These are phyloP conservation scores for Fistulifera pelliculosa DNA, from an alignment of 108 stramenopile species.

Conservation along the genomic window DNA sequence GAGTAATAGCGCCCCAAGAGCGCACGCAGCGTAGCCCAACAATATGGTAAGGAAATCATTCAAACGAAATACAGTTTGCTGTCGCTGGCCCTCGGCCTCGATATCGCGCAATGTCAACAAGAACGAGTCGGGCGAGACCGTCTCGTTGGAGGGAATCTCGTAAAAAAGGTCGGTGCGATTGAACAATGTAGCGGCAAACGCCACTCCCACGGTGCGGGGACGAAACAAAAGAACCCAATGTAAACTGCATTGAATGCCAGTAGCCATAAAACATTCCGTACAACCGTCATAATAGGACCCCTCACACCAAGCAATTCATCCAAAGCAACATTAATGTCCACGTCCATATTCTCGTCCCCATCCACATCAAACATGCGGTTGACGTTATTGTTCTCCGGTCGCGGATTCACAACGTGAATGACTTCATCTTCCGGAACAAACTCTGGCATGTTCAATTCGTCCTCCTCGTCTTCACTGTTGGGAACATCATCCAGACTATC, in stretches of 20 bases:
- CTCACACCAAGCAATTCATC: slow-evolving; percentile 91
- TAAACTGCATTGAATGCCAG: slow-evolving; percentile 89
- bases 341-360: slow-evolving; percentile 41
- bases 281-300: slow-evolving; percentile 69
- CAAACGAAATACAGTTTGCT: slow-evolving; percentile 42
- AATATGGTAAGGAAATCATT: slow-evolving; percentile 42
- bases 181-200: neutral
- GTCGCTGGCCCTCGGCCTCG: slow-evolving; percentile 20
- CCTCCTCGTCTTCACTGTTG: slow-evolving; percentile 3
- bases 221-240: slow-evolving; percentile 82
- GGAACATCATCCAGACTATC: neutral
- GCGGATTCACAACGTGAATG: neutral
- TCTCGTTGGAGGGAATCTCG: slow-evolving; percentile 8
- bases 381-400: neutral
- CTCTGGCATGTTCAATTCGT: slow-evolving; percentile 3
- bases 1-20: slow-evolving; percentile 21
- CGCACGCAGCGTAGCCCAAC: slow-evolving; percentile 42
- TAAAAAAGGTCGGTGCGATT: too few species aligned
- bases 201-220: slow-evolving; percentile 68
- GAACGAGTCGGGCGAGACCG: slow-evolving; percentile 3
- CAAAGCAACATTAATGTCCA: slow-evolving; percentile 84
- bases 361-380: slow-evolving; percentile 6
- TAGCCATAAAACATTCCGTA: slow-evolving; percentile 83
- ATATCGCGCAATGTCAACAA: slow-evolving; percentile 6
- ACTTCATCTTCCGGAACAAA: slow-evolving; percentile 4